Conservation (phyloP, 1,284 basidiomycete genomes). For the Trichosporon sp. region DNA sequence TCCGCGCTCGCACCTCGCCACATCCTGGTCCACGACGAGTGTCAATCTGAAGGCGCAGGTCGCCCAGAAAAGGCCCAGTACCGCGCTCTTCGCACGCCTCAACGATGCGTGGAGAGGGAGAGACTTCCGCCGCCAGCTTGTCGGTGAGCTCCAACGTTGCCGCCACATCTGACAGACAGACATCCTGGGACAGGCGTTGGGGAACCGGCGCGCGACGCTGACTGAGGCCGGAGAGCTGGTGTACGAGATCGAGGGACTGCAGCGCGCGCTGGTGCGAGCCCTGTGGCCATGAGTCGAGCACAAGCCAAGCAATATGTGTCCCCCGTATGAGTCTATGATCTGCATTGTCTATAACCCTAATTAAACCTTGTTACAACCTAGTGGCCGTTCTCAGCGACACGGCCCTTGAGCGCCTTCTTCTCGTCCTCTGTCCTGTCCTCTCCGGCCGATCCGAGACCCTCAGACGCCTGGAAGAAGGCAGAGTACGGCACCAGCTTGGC, state of each 20-base stretch:
- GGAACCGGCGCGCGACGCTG: not conserved
- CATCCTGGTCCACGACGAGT: not conserved
- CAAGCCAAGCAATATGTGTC: not conserved
- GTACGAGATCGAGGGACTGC: not conserved
- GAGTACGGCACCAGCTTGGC: constrained; percentile 56
- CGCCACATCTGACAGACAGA: not conserved
- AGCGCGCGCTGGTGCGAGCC: not conserved
- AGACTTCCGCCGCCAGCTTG: not conserved
- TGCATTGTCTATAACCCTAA: not conserved
- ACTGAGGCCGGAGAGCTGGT: not conserved
- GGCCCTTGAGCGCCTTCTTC: constrained; percentile 24
- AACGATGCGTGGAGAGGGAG: not conserved
- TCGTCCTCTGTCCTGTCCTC: constrained; percentile 33
- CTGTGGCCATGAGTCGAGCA: not conserved
- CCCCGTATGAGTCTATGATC: not conserved
- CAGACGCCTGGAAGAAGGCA: constrained; percentile 46
- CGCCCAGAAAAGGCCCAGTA: not conserved
- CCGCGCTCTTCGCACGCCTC: not conserved
- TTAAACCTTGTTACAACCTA: not conserved
- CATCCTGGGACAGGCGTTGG: too few relatives aligned
- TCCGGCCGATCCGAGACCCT: constrained; percentile 45
- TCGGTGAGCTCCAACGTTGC: not conserved
- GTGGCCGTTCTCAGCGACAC: constrained; percentile 24
- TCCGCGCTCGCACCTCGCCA: not conserved
- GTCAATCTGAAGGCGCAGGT: not conserved